Conservation (phyloP, 306 rosid species). For the Oxytropis ochrocephala region DNA sequence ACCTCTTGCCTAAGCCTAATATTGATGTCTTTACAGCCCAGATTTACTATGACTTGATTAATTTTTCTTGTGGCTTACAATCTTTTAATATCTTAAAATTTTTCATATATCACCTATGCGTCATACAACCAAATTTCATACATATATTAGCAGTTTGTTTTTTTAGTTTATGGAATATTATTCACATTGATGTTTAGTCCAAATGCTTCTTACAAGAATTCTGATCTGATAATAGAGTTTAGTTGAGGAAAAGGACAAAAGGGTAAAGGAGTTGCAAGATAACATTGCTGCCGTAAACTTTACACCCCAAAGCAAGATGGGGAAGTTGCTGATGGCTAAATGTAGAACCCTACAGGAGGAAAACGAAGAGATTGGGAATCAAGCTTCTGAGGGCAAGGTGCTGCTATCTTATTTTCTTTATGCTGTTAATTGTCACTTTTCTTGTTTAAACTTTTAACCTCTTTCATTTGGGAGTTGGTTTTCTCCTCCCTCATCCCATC, state of each 20-base stretch:
- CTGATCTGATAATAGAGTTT: slow-evolving; percentile 45
- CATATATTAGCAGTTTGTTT: background rate
- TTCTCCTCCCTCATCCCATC: background rate
- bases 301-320: slow-evolving; percentile 95
- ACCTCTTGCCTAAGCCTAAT: background rate
- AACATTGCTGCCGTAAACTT: slow-evolving; percentile 76
- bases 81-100: background rate
- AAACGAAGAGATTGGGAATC: slow-evolving; percentile 95
- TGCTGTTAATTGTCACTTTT: background rate
- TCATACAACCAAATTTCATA: background rate
- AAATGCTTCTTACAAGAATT: slow-evolving; percentile 22
- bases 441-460: background rate
- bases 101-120: background rate
- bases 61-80: background rate
- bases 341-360: slow-evolving; percentile 94
- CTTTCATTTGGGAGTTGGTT: slow-evolving; percentile 4
- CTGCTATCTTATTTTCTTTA: background rate
- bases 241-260: slow-evolving; percentile 89
- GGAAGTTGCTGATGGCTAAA: slow-evolving; percentile 92
- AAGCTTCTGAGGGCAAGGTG: slow-evolving; percentile 98
- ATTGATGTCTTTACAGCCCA: background rate
- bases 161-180: background rate
- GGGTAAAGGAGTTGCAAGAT: slow-evolving; percentile 81
- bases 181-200: background rate
- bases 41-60: background rate